Conservation (phyloP, 768 basidiomycete species). For the Hygrocybe punicea region DNA sequence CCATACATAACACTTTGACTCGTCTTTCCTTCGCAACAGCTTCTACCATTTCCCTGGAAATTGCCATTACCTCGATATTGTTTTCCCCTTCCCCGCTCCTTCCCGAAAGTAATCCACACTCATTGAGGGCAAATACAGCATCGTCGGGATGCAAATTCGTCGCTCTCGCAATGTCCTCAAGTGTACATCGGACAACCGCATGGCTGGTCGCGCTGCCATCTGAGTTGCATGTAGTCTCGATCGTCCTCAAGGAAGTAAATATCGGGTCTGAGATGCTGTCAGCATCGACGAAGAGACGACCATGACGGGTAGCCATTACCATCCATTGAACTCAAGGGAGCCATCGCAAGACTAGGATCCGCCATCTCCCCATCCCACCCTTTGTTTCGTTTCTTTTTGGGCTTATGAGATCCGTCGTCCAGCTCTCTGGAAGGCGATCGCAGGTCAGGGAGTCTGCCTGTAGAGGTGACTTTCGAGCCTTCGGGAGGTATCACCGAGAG, state of each 20-base stretch:
- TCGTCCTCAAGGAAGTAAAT: slow-evolving; percentile 51
- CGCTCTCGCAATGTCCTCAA: slow-evolving; percentile 73
- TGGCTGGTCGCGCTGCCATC: slow-evolving; percentile 74
- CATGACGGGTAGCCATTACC: slow-evolving; percentile 34
- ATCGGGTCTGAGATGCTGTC: slow-evolving; percentile 42
- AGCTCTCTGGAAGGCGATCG: slow-evolving; percentile 35
- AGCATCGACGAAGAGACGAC: neutral
- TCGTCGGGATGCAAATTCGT: slow-evolving; percentile 84
- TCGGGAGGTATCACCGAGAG: slow-evolving; percentile 61
- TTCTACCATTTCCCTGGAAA: slow-evolving; percentile 67
- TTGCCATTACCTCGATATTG: slow-evolving; percentile 48
- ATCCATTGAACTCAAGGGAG: slow-evolving; percentile 37
- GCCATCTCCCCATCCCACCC: slow-evolving; percentile 73
- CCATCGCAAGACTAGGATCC: slow-evolving; percentile 30
- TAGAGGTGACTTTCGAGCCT: slow-evolving; percentile 42
- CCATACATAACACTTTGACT: slow-evolving; percentile 69
- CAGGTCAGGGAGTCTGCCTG: slow-evolving; percentile 44
- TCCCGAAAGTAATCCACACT: slow-evolving; percentile 68
- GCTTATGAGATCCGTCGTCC: slow-evolving; percentile 29
- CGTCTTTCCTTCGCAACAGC: slow-evolving; percentile 60
- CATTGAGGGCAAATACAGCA: slow-evolving; percentile 82
- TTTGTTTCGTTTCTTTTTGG: slow-evolving; percentile 53
- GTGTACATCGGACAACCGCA: slow-evolving; percentile 62
- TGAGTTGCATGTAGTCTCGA: slow-evolving; percentile 53
- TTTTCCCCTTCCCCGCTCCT: slow-evolving; percentile 26